phyloP scores from a whole-genome alignment of 2,329 filamentous ascomycete species.

The Didymellaceae sp. region DNA sequence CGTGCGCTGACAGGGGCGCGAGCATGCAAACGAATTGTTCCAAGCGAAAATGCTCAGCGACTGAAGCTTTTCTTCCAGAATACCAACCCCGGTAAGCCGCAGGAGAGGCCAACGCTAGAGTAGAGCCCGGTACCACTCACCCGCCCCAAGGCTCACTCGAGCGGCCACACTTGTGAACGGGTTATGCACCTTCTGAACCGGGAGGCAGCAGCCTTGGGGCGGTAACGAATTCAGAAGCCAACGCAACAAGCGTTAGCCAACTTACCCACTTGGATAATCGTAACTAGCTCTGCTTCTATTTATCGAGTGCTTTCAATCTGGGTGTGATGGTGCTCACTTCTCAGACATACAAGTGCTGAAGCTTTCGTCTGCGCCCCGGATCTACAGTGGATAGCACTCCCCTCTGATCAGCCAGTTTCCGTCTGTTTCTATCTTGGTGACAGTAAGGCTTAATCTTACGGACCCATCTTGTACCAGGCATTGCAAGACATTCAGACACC shows the following conservation, averaged over 20 bases:
- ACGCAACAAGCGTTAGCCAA: constrained; percentile 35
- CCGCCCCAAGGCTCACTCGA: constrained; percentile 45
- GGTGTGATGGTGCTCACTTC: constrained; percentile 32
- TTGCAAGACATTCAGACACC: constrained; percentile 46
- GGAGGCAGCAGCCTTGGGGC: constrained; percentile 31
- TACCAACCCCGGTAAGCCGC: constrained; percentile 33
- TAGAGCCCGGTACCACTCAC: constrained; percentile 37
- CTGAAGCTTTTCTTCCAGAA: constrained; percentile 32
- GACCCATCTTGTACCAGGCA: constrained; percentile 38
- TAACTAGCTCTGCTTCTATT: constrained; percentile 26
- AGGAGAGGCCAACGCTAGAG: constrained; percentile 35
- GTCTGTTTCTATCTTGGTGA: constrained; percentile 36
- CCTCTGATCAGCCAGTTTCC: constrained; percentile 20
- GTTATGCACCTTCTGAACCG: constrained; percentile 43
- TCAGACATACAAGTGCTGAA: constrained; percentile 31
- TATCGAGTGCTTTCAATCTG: constrained; percentile 23
- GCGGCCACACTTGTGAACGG: constrained; percentile 44
- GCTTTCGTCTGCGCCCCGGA: constrained; percentile 38
- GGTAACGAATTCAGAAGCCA: constrained; percentile 35
- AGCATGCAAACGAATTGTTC: constrained; percentile 10
- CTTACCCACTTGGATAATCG: constrained; percentile 27
- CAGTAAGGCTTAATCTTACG: constrained; percentile 35
- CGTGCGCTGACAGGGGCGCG: constrained; percentile 9
- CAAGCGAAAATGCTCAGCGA: constrained; percentile 19
- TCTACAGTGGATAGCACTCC: constrained; percentile 23